Evolutionary conservation across 257 asterid genomes (phyloP).

Genomic region (Solanum virginianum): DNA sequence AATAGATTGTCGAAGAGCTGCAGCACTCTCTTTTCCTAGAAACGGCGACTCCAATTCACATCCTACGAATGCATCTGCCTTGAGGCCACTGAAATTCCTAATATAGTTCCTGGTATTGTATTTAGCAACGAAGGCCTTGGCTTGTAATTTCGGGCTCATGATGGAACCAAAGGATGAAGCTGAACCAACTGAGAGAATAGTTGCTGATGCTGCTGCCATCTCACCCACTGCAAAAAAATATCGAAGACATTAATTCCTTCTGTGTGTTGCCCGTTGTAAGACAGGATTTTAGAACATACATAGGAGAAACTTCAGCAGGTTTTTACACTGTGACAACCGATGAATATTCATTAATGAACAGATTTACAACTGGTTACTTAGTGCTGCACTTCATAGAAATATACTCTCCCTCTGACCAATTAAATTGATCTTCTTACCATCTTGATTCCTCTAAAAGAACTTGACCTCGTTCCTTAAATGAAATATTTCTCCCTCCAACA

Average conservation of each 20-base stretch:
- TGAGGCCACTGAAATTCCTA: not conserved
- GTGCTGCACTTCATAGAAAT: not conserved
- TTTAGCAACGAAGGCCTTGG: not conserved
- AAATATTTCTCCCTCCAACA: not conserved
- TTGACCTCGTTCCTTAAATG: not conserved
- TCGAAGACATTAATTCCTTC: not conserved
- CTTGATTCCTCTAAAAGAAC: not conserved
- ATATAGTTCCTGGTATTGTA: not conserved
- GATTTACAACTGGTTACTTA: not conserved
- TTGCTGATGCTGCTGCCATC: slow-evolving; percentile 12
- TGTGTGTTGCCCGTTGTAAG: not conserved
- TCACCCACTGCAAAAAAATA: not conserved
- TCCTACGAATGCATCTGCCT: not conserved
- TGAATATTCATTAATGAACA: not conserved
- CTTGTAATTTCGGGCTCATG: not conserved
- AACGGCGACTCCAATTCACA: not conserved
- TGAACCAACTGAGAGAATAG: slow-evolving; percentile 4
- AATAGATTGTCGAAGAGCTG: slow-evolving; percentile 1
- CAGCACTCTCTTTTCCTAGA: not conserved
- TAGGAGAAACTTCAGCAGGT: not conserved
- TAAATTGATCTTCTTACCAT: not conserved
- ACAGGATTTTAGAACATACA: not conserved
- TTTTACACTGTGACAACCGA: not conserved
- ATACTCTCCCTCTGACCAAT: not conserved
- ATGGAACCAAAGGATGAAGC: not conserved